phyloP scores from a whole-genome alignment of 371 early-diverging fungal species.

The Apophysomyces ossiformis region DNA sequence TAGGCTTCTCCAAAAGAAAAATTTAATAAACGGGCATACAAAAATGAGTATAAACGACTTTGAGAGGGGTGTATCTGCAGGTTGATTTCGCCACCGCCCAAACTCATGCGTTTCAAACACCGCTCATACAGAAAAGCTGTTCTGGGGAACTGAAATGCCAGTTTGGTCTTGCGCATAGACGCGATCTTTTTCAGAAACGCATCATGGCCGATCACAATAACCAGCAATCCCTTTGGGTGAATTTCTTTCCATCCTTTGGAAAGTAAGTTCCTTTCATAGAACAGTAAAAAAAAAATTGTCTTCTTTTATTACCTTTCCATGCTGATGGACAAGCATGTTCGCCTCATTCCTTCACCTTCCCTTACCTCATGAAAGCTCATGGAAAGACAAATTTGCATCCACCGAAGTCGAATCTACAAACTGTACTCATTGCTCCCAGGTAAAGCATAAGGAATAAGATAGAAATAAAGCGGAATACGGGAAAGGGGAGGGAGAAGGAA shows the following conservation, averaged over 20 bases:
- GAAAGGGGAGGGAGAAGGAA: not conserved
- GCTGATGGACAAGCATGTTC: conserved; percentile 3
- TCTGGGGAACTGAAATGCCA: too few relatives aligned
- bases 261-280: not conserved
- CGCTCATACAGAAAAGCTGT: too few relatives aligned
- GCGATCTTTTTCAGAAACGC: not conserved
- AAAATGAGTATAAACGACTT: too few relatives aligned
- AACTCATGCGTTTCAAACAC: too few relatives aligned
- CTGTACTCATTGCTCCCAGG: too few relatives aligned
- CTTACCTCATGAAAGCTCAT: not conserved
- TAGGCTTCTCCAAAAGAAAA: too few relatives aligned
- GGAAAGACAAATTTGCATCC: not conserved
- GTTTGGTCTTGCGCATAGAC: not conserved
- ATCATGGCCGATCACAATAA: too few relatives aligned
- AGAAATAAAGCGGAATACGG: not conserved
- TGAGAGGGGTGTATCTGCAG: too few relatives aligned
- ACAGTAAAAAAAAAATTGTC: not conserved
- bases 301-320: not conserved
- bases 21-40: too few relatives aligned
- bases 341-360: too few relatives aligned
- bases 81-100: too few relatives aligned
- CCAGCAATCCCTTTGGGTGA: not conserved
- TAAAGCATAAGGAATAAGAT: not conserved
- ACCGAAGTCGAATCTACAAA: not conserved
- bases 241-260: conserved; percentile 8